These are phyloP conservation scores for Hansenula sp. DNA, from an alignment of 1,139 yeast genomes.

Conservation along the genomic window DNA sequence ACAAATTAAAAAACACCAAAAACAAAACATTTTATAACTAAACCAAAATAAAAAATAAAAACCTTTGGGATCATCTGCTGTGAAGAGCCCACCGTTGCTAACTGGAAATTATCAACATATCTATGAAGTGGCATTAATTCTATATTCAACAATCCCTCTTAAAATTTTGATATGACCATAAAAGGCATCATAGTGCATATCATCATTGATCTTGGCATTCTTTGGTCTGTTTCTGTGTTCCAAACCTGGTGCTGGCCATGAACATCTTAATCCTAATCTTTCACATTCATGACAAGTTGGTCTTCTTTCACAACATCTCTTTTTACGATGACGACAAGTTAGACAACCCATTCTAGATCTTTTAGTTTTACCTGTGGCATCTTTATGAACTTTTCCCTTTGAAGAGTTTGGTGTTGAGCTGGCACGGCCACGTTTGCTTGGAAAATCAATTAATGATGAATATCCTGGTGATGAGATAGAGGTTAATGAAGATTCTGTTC, in stretches of 20 bases:
- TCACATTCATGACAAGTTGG: conserved; percentile 61
- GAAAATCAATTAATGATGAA: background rate
- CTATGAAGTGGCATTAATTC: conserved; percentile 6
- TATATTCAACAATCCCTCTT: conserved; percentile 47
- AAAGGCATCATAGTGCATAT: conserved; percentile 42
- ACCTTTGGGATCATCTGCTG: too few species aligned
- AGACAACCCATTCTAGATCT: conserved; percentile 51
- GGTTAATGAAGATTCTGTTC: conserved; percentile 1
- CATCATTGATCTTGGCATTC: conserved; percentile 44
- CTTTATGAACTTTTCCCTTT: background rate
- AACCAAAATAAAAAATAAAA: background rate
- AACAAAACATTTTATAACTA: too few species aligned
- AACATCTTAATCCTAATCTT: conserved; percentile 49
- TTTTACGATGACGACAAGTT: conserved; percentile 68
- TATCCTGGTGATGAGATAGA: background rate
- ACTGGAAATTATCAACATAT: background rate
- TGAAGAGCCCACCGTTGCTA: too few species aligned
- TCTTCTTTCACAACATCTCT: conserved; percentile 62
- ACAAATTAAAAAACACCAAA: too few species aligned
- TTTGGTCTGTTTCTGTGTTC: conserved; percentile 44
- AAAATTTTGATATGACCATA: conserved; percentile 58
- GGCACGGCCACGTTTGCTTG: background rate
- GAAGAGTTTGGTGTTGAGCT: background rate
- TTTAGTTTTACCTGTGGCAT: conserved; percentile 8
- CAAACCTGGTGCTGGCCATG: conserved; percentile 47